Conservation (phyloP, 106 monocot species). For the Acorus gramineus region DNA sequence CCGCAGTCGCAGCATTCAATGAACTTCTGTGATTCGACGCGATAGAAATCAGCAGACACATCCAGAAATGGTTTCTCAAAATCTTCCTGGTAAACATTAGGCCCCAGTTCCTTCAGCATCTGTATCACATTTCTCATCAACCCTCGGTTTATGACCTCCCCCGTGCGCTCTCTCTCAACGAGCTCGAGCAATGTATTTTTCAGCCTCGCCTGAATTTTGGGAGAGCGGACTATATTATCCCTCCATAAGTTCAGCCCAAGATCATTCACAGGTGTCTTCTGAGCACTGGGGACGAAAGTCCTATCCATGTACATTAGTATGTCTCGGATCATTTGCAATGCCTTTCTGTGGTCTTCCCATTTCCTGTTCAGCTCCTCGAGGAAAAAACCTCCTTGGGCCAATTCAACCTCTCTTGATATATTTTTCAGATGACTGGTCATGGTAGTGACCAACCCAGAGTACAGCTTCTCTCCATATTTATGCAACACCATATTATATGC, state of each 20-base stretch:
- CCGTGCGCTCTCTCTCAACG: constrained; percentile 62
- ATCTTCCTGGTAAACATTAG: constrained; percentile 69
- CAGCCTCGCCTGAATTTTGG: constrained; percentile 56
- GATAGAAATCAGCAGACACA: constrained; percentile 77
- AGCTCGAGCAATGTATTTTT: constrained; percentile 67
- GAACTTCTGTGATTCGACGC: constrained; percentile 72
- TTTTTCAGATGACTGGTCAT: constrained; percentile 81
- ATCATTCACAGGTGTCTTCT: constrained; percentile 77
- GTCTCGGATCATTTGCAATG: constrained; percentile 91
- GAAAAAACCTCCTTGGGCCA: constrained; percentile 76
- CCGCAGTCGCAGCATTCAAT: constrained; percentile 89
- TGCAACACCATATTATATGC: constrained; percentile 98
- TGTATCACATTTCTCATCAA: constrained; percentile 82
- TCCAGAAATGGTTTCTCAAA: constrained; percentile 86
- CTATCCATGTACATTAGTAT: constrained; percentile 99
- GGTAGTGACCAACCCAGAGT: constrained; percentile 58
- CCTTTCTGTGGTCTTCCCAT: constrained; percentile 94
- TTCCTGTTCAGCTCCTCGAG: constrained; percentile 79
- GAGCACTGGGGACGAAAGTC: constrained; percentile 49
- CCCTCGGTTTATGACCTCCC: constrained; percentile 83
- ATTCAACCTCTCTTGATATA: constrained; percentile 68
- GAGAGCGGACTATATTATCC: constrained; percentile 58
- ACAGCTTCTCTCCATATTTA: constrained; percentile 84
- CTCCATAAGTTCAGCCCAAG: constrained; percentile 89
- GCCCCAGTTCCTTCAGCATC: constrained; percentile 84